Base-by-base conservation (phyloP, 768 basidiomycete genomes). In the Scleroderma bovista region DNA sequence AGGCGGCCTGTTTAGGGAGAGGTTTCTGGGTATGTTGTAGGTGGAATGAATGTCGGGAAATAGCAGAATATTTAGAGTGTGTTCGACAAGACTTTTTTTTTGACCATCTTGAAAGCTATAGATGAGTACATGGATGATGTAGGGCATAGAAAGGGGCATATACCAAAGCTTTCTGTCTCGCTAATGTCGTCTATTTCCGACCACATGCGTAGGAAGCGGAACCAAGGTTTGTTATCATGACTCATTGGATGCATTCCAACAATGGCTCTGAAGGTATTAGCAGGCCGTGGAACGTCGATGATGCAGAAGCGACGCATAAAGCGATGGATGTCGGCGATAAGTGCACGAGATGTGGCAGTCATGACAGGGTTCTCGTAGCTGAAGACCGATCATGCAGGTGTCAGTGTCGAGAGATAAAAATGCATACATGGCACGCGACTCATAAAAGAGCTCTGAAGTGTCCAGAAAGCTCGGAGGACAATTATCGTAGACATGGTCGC, bases 321-420 rank as follows among this genome's bases (percentile, higher is more conserved):
- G 23, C 73, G 64, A 57, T 86, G 79, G 17, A 90, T 83, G 58
- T 89, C 86, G 45, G 81, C 73, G 52, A 91, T 86, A 44, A 87
- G 72, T 37, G 77, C 74, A 45, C 85, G 80, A 33, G 87, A 86
- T 6, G 81, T 85, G 32, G 87, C 85, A 31, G 86, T 88, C 36
- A 90, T 61, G 54, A 86, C 64, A 3, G 88, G 88, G 58, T 90
- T 90, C 69, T 90, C 86, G 59, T 90, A 90, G 58, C 84, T 86
- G 53, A 32, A 33, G 33, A 24, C 24, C 24, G 29, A 36, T 42
- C 4, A 34, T 63, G 34, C 11, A 63, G 53, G 46, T 44, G 20
- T 47, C 24, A 12, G 33, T 29, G 26, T 26, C 17, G 16, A 23
- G 6, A n/a, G 42, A 11, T 39, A 26, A 55, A 44, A 23, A 44